Base-by-base conservation (phyloP, 805 yeast genomes). In the Cyberlindnera japonica region DNA sequence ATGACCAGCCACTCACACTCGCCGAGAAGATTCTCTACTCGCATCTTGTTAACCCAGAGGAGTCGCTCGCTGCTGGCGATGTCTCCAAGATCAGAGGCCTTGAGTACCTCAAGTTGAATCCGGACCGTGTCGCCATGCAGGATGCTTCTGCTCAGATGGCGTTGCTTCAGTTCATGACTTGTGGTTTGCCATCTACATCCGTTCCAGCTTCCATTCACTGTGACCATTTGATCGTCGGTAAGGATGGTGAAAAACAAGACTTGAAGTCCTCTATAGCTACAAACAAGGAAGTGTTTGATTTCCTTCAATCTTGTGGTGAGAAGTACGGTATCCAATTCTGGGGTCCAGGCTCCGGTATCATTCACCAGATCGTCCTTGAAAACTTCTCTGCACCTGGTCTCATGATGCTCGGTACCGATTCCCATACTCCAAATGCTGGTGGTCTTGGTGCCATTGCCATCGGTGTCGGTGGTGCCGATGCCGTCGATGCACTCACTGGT, bases 141-240 rank as follows among this genome's bases (percentile, higher is more conserved):
- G 99, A 93, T 73, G 99, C 99, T n/a, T 86, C 96, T 23, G 99
- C 99, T 15, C 99, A 93, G 69, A 93, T 91, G 87, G 99, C 99
- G n/a, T 72, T 93, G 53, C 72, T 93, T 55, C 99, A 93, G 69
- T 93, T 93, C 71, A 93, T 93, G 96, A 88, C 97, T 39, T 91
- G 96, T 50, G 95, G 95, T 26, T 78, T 91, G 77, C 71, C 83
- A 37, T 65, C 77, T 26, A 91, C 96, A 15, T 84, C 85, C 6
- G 95, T 95, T 8, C 99, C 99, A 26, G 91, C 87, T 15, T 86
- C 96, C 6, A 91, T 93, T 49, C 99, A 93, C 67, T 93, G 99
- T 71, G 99, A 93, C 63, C 99, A 93, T 68, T 79, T 93, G 67
- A 91, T 93, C 64, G 98, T 90, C 45, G 99, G 98, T 51, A 90